A percentile compares a stretch with the other conserved stretches of the same genome.
phyloP scores from a whole-genome alignment of 2,329 filamentous ascomycete genomes.

The Aspergillus melleus region DNA sequence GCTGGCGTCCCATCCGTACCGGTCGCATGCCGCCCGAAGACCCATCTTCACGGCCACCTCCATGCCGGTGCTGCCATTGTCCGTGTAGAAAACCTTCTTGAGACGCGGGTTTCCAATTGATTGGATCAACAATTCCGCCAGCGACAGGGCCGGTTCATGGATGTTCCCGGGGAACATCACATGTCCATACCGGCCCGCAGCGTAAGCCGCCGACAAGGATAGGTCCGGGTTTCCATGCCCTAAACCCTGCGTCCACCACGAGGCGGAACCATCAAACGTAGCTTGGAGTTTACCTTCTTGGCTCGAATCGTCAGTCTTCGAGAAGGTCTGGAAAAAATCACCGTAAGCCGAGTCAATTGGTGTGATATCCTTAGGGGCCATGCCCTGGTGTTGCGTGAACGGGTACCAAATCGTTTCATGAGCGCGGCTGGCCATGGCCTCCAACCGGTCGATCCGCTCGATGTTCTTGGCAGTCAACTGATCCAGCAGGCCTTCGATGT shows the following conservation, averaged over 20 bases:
- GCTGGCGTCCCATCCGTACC: conserved; percentile 65
- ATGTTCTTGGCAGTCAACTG: conserved; percentile 56
- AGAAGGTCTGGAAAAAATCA: conserved; percentile 71
- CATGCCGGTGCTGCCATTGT: conserved; percentile 80
- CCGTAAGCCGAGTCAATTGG: conserved; percentile 79
- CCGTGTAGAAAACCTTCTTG: conserved; percentile 74
- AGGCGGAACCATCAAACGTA: conserved; percentile 80
- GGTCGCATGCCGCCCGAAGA: conserved; percentile 64
- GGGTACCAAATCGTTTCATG: conserved; percentile 76
- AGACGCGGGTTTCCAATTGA: conserved; percentile 65
- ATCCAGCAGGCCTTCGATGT: conserved; percentile 50
- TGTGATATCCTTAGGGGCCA: conserved; percentile 63
- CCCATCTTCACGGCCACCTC: conserved; percentile 88
- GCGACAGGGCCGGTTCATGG: conserved; percentile 72
- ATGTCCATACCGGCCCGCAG: conserved; percentile 80
- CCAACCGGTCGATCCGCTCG: conserved; percentile 58
- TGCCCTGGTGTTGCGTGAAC: conserved; percentile 74
- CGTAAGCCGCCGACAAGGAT: conserved; percentile 74
- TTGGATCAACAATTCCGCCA: conserved; percentile 65
- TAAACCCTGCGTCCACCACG: conserved; percentile 89
- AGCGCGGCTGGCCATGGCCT: conserved; percentile 63
- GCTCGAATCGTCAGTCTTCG: conserved; percentile 22
- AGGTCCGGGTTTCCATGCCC: conserved; percentile 75
- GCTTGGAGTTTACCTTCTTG: conserved; percentile 52
- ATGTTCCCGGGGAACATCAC: conserved; percentile 82